Percentiles rank a stretch among this genome's conserved stretches.
phyloP scores from a whole-genome alignment of 495 filamentous ascomycete species.

The Hyphodiscus hymeniophilus region DNA sequence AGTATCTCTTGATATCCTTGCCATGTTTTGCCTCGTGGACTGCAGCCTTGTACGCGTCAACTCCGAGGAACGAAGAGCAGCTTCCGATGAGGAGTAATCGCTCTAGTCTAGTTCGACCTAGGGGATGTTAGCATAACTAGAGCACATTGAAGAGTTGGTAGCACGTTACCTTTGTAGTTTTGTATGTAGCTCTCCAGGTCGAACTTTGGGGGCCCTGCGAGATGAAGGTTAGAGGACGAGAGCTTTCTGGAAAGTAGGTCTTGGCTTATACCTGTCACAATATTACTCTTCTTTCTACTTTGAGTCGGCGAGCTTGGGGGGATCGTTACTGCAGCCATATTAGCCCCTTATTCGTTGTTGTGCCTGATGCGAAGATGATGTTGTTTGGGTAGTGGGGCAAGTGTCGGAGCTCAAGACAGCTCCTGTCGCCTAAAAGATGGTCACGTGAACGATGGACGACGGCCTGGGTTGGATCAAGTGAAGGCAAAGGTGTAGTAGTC shows the following conservation, averaged over 20 bases:
- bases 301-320: conserved; percentile 16
- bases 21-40: conserved; percentile 69
- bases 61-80: conserved; percentile 63
- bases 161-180: conserved; percentile 72
- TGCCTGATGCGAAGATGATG: conserved; percentile 1
- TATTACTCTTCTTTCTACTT: conserved; percentile 22
- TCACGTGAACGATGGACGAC: too few relatives aligned
- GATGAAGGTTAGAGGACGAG: conserved; percentile 8
- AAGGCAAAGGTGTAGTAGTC: too few relatives aligned
- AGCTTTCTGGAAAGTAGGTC: background rate
- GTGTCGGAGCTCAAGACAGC: background rate
- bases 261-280: conserved; percentile 36
- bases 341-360: background rate
- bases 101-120: conserved; percentile 51
- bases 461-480: too few relatives aligned
- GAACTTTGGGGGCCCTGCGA: conserved; percentile 74
- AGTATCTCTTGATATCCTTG: conserved; percentile 64
- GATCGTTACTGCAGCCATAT: conserved; percentile 13
- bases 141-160: background rate
- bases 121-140: background rate
- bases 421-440: too few relatives aligned
- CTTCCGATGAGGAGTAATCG: conserved; percentile 75
- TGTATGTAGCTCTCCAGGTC: conserved; percentile 88
- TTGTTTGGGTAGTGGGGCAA: conserved; percentile 4
- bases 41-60: conserved; percentile 75